Evolutionary conservation across 495 filamentous ascomycete species (phyloP), one percentile per base, ranked within the genome.

Genomic region (Podospora didyma): DNA sequence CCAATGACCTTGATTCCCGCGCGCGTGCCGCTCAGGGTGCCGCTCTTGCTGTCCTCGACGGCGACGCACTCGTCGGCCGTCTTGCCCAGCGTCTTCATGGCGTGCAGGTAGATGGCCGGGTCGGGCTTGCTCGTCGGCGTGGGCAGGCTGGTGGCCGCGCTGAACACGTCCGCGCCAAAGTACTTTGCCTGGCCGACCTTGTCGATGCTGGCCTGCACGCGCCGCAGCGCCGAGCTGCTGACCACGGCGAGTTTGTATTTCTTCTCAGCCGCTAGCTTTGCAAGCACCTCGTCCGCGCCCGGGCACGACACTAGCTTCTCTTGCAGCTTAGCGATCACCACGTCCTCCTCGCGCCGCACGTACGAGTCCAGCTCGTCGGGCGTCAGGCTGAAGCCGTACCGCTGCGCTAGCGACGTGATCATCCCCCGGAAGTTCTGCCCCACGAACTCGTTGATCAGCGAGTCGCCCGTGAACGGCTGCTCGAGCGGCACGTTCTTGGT

Each of bases 371-470:
- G 71, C 66, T 96, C 88, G 2, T 81, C 85, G 21, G 77, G 67
- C 3, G 70, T 62, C 73, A 96, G 78, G 35, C 79, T 73, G 73
- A 96, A 92, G 61, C 77, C 73, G 78, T 86, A 88, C 72, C 90
- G 92, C 69, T 82, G 75, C 73, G 89, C 85, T 53, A 96, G 82
- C 57, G 82, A 84, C 51, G 51, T 47, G 68, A 79, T 72, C 91
- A 96, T 96, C 69, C 90, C 89, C 61, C 92, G 91, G 82, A 97
- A 97, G 80, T 96, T 96, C 70, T 93, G 89, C 63, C 92, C 92
- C 69, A 96, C 92, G 66, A 96, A 97, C 74, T 96, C 90, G 58
- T 79, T 72, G 73, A 96, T 86, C 42, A 97, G 87, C 67, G 83
- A 71, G 11, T 83, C 80, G 60, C 86, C 88, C 24, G 90, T 93